These are phyloP conservation scores for Dujonia santamariae DNA, from an alignment of 1,139 yeast species.

Conservation along the genomic window DNA sequence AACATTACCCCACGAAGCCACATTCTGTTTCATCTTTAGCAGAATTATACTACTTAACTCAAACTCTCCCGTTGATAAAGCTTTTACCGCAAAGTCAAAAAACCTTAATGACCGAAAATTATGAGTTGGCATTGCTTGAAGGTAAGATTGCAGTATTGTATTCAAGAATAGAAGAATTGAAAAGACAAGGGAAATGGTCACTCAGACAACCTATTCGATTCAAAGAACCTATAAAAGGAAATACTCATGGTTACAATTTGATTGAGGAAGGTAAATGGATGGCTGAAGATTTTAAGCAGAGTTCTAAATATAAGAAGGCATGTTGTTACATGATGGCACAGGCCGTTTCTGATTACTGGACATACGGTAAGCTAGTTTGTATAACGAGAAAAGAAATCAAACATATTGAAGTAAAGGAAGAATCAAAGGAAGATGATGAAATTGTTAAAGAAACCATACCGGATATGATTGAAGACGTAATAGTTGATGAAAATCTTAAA, in stretches of 20 bases:
- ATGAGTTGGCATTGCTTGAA: conserved; percentile 83
- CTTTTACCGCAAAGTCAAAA: conserved; percentile 84
- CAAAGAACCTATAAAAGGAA: conserved; percentile 59
- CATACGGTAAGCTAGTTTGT: conserved; percentile 66
- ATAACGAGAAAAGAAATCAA: conserved; percentile 33
- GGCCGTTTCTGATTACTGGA: conserved; percentile 77
- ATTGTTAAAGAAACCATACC: conserved; percentile 9
- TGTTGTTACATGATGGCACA: conserved; percentile 69
- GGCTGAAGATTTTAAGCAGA: conserved; percentile 75
- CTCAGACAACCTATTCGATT: conserved; percentile 76
- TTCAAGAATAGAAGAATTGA: conserved; percentile 88
- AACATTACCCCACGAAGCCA: conserved; percentile 41
- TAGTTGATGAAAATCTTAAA: conserved; percentile 6
- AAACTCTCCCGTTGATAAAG: conserved; percentile 80
- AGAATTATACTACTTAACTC: conserved; percentile 82
- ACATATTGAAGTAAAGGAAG: conserved; percentile 10
- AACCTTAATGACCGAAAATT: conserved; percentile 78
- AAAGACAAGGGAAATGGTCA: conserved; percentile 88
- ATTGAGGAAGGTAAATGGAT: conserved; percentile 86
- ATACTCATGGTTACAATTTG: conserved; percentile 64
- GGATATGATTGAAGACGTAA: conserved; percentile 5
- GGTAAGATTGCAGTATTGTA: conserved; percentile 91
- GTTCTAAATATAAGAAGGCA: conserved; percentile 63
- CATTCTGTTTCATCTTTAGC: conserved; percentile 65
- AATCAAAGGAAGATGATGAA: conserved; percentile 9